Evolutionary conservation across 495 filamentous ascomycete species (phyloP), one percentile per base, ranked within the genome.

Genomic region (Hyaloscypha variabilis): DNA sequence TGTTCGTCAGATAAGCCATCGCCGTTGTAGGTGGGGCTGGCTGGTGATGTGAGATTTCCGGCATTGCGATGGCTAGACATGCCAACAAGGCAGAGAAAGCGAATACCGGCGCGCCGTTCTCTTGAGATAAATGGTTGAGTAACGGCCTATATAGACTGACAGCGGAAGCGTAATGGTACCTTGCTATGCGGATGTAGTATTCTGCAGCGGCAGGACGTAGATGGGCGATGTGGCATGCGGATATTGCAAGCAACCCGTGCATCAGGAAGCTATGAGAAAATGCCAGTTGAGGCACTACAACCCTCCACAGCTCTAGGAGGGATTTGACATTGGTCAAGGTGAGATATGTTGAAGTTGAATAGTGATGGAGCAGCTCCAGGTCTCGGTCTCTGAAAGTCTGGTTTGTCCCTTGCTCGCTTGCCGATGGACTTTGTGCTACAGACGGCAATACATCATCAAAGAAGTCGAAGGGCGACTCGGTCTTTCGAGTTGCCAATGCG

Each of bases 291-390:
- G 61, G 61, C n/a, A 63, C 29, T 31, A 6, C 8, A 21, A 42
- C 42, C 31, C 24, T 23, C 61, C 51, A 63, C 51, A 63, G 54
- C 23, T 63, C 30, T 6, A 23, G 61, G 21, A 63, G 26, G 36
- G 24, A 28, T 10, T 63, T 21, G 28, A 21, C 30, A 56, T 63
- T 11, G 17, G 64, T 26, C 8, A 67, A 23, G 2, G 64, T 67
- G 29, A 57, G 26, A 24, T 57, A 62, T 10, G 64, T 67, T 13
- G 28, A 13, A 8, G 59, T 62, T 11, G 51, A 29, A 52, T 60
- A 67, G 51, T 67, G 64, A 34, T 67, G 59, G 23, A 67, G 19
- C 14, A 67, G 64, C 58, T 62, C 64, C 24, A 67, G 30, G 23
- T 67, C 64, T 46, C n/a, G n/a, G n/a, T n/a, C n/a, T n/a, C n/a